These are phyloP conservation scores for Fraxinus pennsylvanica DNA, from an alignment of 257 asterid species.

Conservation along the genomic window DNA sequence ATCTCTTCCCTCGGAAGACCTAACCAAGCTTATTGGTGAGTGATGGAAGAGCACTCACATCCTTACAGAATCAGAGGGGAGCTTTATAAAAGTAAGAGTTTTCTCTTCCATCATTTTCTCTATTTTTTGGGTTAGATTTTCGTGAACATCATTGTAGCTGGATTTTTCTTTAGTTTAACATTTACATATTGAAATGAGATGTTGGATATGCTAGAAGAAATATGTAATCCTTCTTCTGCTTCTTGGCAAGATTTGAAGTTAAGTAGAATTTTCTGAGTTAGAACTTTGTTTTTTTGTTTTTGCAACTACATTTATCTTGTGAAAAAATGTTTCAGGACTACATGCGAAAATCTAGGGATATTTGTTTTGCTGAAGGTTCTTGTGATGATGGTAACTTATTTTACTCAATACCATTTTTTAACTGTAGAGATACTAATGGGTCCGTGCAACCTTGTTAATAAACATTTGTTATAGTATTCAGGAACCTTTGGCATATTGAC, in stretches of 20 bases:
- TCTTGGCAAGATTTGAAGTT: too few species aligned
- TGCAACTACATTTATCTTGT: too few species aligned
- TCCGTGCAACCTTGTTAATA: background rate
- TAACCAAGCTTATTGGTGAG: constrained; percentile 62
- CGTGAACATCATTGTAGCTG: background rate
- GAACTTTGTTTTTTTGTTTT: too few species aligned
- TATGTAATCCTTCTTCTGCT: too few species aligned
- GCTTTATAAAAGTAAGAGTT: constrained; percentile 62
- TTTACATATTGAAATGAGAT: constrained; percentile 8
- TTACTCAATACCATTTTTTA: too few species aligned
- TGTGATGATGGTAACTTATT: too few species aligned
- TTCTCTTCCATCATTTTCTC: constrained; percentile 16
- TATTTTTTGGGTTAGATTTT: constrained; percentile 12
- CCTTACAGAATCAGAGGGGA: constrained; percentile 63
- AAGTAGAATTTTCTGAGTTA: too few species aligned
- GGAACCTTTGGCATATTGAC: constrained; percentile 94
- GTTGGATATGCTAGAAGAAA: constrained; percentile 4
- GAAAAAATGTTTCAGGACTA: too few species aligned
- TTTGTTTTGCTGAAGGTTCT: too few species aligned
- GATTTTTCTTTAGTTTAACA: constrained; percentile 14
- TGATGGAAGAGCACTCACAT: constrained; percentile 71
- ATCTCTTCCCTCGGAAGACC: constrained; percentile 64
- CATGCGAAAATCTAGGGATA: too few species aligned
- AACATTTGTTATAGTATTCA: constrained; percentile 27
- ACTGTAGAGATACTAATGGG: too few species aligned